These are phyloP conservation scores for Gossypium rotundifolium DNA, from an alignment of 345 rosid genomes.

Conservation along the genomic window DNA sequence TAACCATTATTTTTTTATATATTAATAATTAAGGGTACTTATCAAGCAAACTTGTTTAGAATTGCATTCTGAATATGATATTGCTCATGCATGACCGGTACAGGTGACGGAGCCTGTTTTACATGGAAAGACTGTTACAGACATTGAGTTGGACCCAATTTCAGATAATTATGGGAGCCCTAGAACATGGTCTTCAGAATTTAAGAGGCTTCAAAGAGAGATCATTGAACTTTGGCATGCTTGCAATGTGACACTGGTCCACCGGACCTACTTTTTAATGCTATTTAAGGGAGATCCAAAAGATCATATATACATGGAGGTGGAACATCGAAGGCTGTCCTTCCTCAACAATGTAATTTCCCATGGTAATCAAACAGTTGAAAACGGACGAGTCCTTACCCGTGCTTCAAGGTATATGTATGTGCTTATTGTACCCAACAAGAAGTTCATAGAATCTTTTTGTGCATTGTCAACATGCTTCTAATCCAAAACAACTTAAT, in stretches of 20 bases:
- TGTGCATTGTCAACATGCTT: background rate
- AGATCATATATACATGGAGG: conserved; percentile 83
- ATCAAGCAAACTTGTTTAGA: background rate
- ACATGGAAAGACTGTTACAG: conserved; percentile 41
- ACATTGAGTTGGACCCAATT: conserved; percentile 71
- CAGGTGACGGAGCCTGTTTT: conserved; percentile 35
- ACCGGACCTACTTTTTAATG: conserved; percentile 1
- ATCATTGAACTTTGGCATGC: conserved; percentile 78
- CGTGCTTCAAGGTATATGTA: conserved; percentile 47
- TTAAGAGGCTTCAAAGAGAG: conserved; percentile 59
- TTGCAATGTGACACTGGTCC: conserved; percentile 47
- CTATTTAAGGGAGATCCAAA: conserved; percentile 61
- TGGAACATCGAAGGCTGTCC: conserved; percentile 66
- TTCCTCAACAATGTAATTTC: conserved; percentile 54
- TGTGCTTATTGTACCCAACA: background rate
- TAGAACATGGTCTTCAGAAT: conserved; percentile 50
- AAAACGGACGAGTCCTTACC: conserved; percentile 37
- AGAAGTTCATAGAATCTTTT: background rate
- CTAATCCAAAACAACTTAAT: background rate
- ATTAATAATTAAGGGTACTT: background rate
- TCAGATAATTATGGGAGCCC: conserved; percentile 37
- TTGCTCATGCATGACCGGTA: conserved; percentile 29
- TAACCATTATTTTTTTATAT: background rate
- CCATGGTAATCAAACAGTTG: conserved; percentile 41
- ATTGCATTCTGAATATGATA: background rate